Evolutionary conservation across 176 grass and related monocot genomes (phyloP).

Genomic region (Pontederia paniculata): DNA sequence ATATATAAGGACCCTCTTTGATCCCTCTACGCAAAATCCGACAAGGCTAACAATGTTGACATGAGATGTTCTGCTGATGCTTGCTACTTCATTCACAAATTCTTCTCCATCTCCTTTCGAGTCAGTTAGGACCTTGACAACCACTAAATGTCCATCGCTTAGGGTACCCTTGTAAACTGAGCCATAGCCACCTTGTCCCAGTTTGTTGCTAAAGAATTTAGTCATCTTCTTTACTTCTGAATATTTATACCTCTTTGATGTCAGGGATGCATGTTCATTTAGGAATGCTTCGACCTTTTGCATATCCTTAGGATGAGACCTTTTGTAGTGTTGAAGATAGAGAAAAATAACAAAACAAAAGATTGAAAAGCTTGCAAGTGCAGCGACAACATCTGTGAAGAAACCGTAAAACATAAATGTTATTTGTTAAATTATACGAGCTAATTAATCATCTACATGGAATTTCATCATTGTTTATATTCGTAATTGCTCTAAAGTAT

Average conservation of each 20-base stretch:
- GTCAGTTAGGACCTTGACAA: neutral
- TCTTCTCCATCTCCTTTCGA: neutral
- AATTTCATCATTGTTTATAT: too few species aligned
- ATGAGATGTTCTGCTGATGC: conserved; percentile 6
- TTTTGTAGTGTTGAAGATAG: neutral
- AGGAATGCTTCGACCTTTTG: neutral
- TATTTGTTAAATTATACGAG: too few species aligned
- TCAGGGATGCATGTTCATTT: neutral
- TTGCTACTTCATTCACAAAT: neutral
- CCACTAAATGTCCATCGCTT: neutral
- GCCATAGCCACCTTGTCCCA: conserved; percentile 4
- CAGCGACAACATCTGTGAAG: neutral
- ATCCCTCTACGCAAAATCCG: conserved; percentile 2
- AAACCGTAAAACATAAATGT: too few species aligned
- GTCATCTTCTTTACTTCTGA: conserved; percentile 10
- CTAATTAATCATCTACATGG: too few species aligned
- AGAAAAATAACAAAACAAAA: neutral
- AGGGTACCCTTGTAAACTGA: conserved; percentile 4
- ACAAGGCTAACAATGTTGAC: neutral
- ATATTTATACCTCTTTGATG: neutral
- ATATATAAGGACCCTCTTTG: neutral
- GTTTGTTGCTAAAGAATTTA: neutral
- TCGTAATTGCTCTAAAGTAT: too few species aligned
- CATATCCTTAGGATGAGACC: neutral
- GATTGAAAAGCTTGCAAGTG: neutral